Conservation (phyloP, 176 grass and related monocot genomes). For the Bromus sterilis region DNA sequence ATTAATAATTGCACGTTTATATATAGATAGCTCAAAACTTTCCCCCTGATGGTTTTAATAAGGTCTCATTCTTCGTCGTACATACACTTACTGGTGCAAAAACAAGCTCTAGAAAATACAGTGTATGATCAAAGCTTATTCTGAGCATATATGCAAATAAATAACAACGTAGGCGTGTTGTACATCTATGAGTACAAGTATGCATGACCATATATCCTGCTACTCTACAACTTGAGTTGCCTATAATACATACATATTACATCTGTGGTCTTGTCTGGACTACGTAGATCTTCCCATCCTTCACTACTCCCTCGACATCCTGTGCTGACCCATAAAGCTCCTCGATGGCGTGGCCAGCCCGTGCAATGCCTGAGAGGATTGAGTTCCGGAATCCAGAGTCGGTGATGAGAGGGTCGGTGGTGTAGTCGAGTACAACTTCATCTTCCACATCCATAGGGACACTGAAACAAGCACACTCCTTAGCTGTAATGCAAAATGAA, state of each 20-base stretch:
- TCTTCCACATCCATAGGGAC: slow-evolving; percentile 95
- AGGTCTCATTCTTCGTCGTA: background rate
- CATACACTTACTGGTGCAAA: background rate
- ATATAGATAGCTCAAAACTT: background rate
- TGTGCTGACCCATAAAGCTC: slow-evolving; percentile 75
- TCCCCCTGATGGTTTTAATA: background rate
- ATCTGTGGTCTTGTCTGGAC: slow-evolving; percentile 98
- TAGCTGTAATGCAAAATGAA: background rate
- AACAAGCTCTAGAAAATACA: background rate
- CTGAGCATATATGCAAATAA: background rate
- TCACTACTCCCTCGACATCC: slow-evolving; percentile 87
- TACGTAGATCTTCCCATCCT: slow-evolving; percentile 78
- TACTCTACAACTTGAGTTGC: background rate
- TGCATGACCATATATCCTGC: slow-evolving; percentile 15
- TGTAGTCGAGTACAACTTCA: slow-evolving; percentile 75
- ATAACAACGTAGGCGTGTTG: background rate
- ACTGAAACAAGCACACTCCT: slow-evolving; percentile 28
- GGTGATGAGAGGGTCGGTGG: slow-evolving; percentile 59
- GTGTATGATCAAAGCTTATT: slow-evolving; percentile 5
- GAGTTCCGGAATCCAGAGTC: slow-evolving; percentile 48
- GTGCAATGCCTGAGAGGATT: slow-evolving; percentile 65
- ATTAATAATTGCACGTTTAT: background rate
- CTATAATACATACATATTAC: slow-evolving; percentile 40
- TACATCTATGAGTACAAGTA: slow-evolving; percentile 5
- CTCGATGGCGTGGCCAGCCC: slow-evolving; percentile 60